These are phyloP conservation scores for Pichia sp. DNA, from an alignment of 1,139 yeast species.

Conservation along the genomic window DNA sequence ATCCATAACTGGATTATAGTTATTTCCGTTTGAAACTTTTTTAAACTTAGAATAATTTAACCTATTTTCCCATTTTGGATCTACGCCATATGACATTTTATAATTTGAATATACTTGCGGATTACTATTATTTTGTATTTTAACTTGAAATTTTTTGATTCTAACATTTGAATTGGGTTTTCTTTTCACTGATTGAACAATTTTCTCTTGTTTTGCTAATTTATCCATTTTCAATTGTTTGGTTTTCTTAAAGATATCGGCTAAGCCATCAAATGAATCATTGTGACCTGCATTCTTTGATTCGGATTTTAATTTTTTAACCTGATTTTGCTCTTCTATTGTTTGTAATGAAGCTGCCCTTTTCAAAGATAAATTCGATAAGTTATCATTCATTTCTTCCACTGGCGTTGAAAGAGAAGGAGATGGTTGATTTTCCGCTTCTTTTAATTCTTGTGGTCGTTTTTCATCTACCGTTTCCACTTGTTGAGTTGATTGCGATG, in stretches of 20 bases:
- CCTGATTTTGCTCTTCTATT: neutral
- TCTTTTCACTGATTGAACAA: conserved; percentile 1
- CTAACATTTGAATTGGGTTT: conserved; percentile 8
- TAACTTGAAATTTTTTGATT: conserved; percentile 19
- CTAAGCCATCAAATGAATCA: conserved; percentile 3
- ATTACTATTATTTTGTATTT: conserved; percentile 1
- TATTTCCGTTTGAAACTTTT: conserved; percentile 12
- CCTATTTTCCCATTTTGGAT: conserved; percentile 23
- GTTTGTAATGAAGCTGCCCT: neutral
- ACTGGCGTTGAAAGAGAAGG: neutral
- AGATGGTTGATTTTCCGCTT: neutral
- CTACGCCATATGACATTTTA: conserved; percentile 5
- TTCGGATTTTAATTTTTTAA: neutral
- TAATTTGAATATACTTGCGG: conserved; percentile 9
- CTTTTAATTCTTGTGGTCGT: neutral
- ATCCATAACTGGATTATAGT: conserved; percentile 24
- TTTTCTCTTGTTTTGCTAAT: conserved; percentile 10
- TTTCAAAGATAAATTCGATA: neutral
- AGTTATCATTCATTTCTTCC: neutral
- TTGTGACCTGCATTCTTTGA: too few relatives aligned
- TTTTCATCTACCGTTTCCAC: neutral
- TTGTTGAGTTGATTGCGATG: conserved; percentile 4
- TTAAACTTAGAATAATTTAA: conserved; percentile 24
- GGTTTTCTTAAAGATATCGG: conserved; percentile 19
- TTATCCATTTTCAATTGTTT: conserved; percentile 18